A percentile compares a stretch with the other conserved stretches of the same genome.
These are phyloP conservation scores for Verticillium isaacii DNA, from an alignment of 2,329 filamentous ascomycete species.

Conservation along the genomic window DNA sequence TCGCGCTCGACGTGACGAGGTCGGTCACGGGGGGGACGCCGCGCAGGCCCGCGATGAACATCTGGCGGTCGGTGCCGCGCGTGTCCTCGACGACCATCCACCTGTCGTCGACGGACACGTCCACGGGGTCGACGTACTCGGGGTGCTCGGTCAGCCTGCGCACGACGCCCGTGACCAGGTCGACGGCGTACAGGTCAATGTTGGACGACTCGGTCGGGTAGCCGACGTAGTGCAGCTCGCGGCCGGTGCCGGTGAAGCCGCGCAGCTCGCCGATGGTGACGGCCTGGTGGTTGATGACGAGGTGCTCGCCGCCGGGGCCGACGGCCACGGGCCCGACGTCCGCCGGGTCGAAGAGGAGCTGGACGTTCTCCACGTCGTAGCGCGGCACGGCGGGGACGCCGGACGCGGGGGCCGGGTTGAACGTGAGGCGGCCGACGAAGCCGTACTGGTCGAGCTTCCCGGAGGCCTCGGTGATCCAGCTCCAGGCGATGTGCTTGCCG, in stretches of 20 bases:
- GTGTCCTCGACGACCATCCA: conserved; percentile 35
- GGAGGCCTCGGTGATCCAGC: no score
- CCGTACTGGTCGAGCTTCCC: no score
- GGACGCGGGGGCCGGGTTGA: no score
- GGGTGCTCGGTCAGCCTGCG: conserved; percentile 32
- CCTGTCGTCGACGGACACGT: conserved; percentile 30
- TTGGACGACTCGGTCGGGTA: no score
- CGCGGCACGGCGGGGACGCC: no score
- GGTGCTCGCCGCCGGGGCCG: not conserved
- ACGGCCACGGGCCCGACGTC: no score
- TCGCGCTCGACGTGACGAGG: conserved; percentile 19
- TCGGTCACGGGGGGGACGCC: conserved; percentile 32
- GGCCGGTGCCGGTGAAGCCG: conserved; percentile 32
- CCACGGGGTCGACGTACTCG: conserved; percentile 33
- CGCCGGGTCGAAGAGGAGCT: no score
- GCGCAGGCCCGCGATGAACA: conserved; percentile 29
- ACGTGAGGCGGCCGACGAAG: no score
- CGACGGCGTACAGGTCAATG: no score
- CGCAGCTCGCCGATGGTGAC: conserved; percentile 33
- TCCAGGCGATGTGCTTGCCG: no score
- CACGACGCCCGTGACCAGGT: conserved; percentile 18
- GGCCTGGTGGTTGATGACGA: conserved; percentile 21
- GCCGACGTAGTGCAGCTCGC: conserved; percentile 16
- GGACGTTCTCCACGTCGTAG: no score
- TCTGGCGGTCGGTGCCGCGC: conserved; percentile 27